A percentile compares a stretch with the other conserved stretches of the same genome.
These are phyloP conservation scores for Albifimbria verrucaria DNA, from an alignment of 2,329 filamentous ascomycete species.

Conservation along the genomic window DNA sequence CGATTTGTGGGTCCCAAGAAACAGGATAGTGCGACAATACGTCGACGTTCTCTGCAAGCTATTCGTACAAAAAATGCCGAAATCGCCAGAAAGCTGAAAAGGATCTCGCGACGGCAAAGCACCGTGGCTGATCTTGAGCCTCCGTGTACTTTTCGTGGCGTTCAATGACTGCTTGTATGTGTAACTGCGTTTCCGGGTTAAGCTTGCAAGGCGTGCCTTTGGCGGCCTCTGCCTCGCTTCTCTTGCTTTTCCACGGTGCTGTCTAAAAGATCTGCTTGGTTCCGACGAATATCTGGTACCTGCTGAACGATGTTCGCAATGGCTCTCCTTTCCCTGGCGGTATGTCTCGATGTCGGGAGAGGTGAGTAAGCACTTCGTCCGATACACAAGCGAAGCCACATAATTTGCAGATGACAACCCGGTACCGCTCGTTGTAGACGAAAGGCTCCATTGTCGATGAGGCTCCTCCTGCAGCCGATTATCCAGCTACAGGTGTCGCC, in stretches of 20 bases:
- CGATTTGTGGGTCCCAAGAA: too few species aligned
- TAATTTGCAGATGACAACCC: not conserved
- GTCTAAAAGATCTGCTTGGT: not conserved
- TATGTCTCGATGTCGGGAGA: not conserved
- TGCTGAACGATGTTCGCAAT: not conserved
- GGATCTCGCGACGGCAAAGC: too few species aligned
- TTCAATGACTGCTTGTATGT: not conserved
- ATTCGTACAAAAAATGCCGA: too few species aligned
- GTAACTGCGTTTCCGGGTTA: not conserved
- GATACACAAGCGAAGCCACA: not conserved
- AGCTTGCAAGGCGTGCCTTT: not conserved
- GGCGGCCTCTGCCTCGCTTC: not conserved
- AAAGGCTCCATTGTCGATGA: slow-evolving; percentile 1
- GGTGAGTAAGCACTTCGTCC: not conserved
- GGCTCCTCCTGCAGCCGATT: not conserved
- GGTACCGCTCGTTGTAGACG: not conserved
- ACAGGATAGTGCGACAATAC: too few species aligned
- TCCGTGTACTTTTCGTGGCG: slow-evolving; percentile 3
- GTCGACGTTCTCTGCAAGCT: too few species aligned
- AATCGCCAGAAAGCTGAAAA: too few species aligned
- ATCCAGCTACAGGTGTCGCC: not conserved
- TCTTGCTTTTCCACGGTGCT: not conserved
- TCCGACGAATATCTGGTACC: not conserved
- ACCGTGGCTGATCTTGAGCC: not conserved
- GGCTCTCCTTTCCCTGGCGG: not conserved